Evolutionary conservation across 140 eudicot genomes (phyloP).

Genomic region (Oenanthe javanica): DNA sequence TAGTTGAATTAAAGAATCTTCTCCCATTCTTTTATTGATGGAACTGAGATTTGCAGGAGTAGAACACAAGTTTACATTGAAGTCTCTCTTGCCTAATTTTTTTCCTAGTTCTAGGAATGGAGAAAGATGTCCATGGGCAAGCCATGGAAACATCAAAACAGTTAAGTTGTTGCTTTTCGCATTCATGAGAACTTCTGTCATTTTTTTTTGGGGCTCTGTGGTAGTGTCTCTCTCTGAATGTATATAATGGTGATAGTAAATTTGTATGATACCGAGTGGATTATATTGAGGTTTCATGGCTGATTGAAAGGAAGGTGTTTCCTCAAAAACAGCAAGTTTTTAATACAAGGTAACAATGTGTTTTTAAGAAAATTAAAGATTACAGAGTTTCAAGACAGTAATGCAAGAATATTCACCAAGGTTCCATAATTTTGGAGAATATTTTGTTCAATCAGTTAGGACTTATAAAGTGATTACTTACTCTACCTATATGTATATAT

Average conservation of each 20-base stretch:
- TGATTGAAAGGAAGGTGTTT: neutral
- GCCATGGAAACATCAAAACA: conserved; percentile 5
- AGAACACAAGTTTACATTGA: neutral
- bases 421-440: neutral
- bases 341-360: neutral
- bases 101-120: neutral
- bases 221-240: neutral
- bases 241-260: neutral
- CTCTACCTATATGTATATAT: too few relatives aligned
- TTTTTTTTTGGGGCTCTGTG: neutral
- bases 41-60: neutral
- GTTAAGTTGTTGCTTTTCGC: neutral
- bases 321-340: neutral
- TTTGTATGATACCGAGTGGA: neutral
- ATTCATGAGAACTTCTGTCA: neutral
- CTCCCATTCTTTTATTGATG: neutral
- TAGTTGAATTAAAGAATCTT: neutral
- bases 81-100: neutral
- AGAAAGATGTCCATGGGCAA: neutral
- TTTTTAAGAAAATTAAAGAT: neutral
- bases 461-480: neutral
- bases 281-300: neutral
- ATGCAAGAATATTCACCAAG: neutral
- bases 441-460: neutral
- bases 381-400: neutral